Evolutionary conservation across 139 green algal species (phyloP), one percentile per base, ranked within the genome.

Genomic region (Micromonas pusilla): DNA sequence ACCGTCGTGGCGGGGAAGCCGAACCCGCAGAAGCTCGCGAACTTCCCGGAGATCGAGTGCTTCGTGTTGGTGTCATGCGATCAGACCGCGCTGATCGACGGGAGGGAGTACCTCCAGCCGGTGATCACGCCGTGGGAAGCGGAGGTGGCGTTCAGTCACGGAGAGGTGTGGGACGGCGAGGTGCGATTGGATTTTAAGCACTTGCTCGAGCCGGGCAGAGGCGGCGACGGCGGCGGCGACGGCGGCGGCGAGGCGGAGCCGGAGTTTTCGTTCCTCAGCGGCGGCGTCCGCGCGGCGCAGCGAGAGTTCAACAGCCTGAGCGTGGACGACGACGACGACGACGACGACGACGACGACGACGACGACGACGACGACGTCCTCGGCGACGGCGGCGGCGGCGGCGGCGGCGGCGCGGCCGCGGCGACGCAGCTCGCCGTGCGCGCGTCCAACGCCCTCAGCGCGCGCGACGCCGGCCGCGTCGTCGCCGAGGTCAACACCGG

Each of bases 21-120:
- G 54, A 97, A 84, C 77, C 93, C 94, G 13, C 89, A 90, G 72
- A 98, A 98, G 88, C 88, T 98, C 72, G 94, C 93, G 64, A 98
- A 98, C 81, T 98, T 97, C 74, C 92, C 92, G 3, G 94, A 98
- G 64, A 77, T 86, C 25, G 87, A 91, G n/a, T 82, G 85, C 28
- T 87, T 82, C 77, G 80, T 89, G 34, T 26, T 86, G 21, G 79
- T 91, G 25, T 74, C 80, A 3, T 86, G 87, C 80, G 37, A 74
- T 26, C 73, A 83, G 23, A 84, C 76, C 38, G 84, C 90, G 70
- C 86, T 97, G 25, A 83, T 97, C 57, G 93, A 97, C 79, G 87
- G 80, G 79, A 92, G 91, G 76, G 90, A 97, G 16, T 98, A 91
- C 76, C 83, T 96, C 60, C 88, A 90, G 16, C 94, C 94, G 3